Conservation (phyloP, 2,329 filamentous ascomycete genomes). For the Moelleriella libera region DNA sequence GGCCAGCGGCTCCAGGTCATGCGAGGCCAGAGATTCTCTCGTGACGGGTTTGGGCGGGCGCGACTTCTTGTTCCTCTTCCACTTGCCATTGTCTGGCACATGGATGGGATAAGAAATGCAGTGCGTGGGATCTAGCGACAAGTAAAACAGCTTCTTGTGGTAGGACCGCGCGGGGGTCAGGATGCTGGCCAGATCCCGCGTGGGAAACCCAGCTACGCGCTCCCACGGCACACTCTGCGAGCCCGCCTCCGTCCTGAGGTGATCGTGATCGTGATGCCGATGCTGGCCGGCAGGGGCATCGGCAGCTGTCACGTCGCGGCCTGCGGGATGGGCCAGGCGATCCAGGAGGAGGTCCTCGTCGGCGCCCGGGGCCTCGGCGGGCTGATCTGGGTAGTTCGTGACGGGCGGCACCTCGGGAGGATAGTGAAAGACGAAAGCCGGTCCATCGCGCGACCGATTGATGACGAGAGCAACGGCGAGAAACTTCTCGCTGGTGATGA, state of each 20-base stretch:
- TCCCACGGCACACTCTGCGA: conserved; percentile 54
- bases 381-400: conserved; percentile 16
- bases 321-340: conserved; percentile 24
- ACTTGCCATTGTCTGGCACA: conserved; percentile 62
- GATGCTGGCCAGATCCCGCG: conserved; percentile 67
- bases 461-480: conserved; percentile 63
- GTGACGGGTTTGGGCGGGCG: conserved; percentile 19
- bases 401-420: conserved; percentile 42
- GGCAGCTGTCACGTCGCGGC: conserved; percentile 16
- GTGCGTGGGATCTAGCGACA: conserved; percentile 65
- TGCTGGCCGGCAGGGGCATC: conserved; percentile 25
- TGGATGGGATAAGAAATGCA: conserved; percentile 78
- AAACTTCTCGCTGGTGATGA: conserved; percentile 39
- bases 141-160: conserved; percentile 71
- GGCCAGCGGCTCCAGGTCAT: conserved; percentile 13
- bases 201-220: conserved; percentile 57
- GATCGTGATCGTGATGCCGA: conserved; percentile 39
- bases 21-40: conserved; percentile 12
- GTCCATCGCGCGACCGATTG: conserved; percentile 61
- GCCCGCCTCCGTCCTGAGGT: conserved; percentile 39
- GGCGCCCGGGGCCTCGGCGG: conserved; percentile 11
- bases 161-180: conserved; percentile 62
- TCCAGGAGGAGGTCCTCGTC: conserved; percentile 38
- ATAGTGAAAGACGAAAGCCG: conserved; percentile 77
- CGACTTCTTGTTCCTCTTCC: conserved; percentile 53